Base-by-base conservation (phyloP, 192 early-diverging fungal species). In the Coemansia sp. region DNA sequence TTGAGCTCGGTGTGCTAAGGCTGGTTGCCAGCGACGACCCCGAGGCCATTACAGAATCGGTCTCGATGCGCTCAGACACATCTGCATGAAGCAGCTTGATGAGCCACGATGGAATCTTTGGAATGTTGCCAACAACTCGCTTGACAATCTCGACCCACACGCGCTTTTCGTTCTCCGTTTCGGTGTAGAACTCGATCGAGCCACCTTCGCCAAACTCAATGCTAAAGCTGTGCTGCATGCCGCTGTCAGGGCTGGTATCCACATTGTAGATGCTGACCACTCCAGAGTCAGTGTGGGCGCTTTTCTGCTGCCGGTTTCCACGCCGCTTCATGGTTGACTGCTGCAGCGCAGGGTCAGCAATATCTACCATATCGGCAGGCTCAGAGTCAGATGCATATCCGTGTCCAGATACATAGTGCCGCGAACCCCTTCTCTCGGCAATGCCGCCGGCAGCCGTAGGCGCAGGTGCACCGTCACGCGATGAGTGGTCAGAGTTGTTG, bases 71-170 rank as follows among this genome's bases (percentile, higher is more conserved):
- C 42, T 73, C 66, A 2, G 77, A 68, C 22, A 79, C 62, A 34
- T 79, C 77, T 2, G 71, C 67, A n/a, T 79, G 77, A 2, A 79
- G 54, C 34, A 79, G 56, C 62, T 79, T 80, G 38, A 80, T 80
- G 34, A 80, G 61, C 78, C 78, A 80, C 37, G 67, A 72, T 12
- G 78, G 78, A 34, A 80, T 75, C 63, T 80, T 73, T 41, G 71
- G 71, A 19, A 75, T 71, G 38, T 41, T 61, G 27, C 78, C 72
- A 21, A 80, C 62, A 4, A 75, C 42, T 9, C 69, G 67, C 49
- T 59, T 62, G 19, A 64, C 50, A 18, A 74, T 67, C 52, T 71
- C 62, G n/a, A 80, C 71, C 78, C 78, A 80, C 41, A 67, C 62
- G 24, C 64, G 67, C 52, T 80, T 80, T 53, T 80, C 72, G 17